Conservation (phyloP, 768 basidiomycete genomes). For the Agrocybe chaxingu region DNA sequence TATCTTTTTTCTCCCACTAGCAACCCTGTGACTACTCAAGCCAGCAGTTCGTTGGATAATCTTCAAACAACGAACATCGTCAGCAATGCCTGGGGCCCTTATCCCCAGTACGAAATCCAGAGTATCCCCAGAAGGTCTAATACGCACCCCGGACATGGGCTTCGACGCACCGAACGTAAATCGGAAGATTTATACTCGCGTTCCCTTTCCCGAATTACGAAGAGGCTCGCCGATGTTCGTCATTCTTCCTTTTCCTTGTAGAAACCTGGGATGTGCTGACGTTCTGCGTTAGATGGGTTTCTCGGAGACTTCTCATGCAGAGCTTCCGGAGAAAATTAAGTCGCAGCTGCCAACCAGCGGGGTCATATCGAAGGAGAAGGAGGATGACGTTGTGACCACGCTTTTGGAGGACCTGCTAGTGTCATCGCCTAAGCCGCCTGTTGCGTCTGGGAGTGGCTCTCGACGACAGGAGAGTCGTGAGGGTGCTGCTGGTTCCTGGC, state of each 20-base stretch:
- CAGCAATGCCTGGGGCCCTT: constrained; percentile 58
- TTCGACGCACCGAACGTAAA: constrained; percentile 23
- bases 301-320: constrained; percentile 52
- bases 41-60: neutral
- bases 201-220: constrained; percentile 48
- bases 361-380: constrained; percentile 46
- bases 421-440: constrained; percentile 29
- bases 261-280: constrained; percentile 5
- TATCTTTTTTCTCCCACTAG: too few relatives aligned
- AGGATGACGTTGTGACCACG: constrained; percentile 65
- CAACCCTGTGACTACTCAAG: neutral
- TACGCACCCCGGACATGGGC: constrained; percentile 35
- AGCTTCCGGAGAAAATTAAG: constrained; percentile 46
- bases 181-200: constrained; percentile 35
- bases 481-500: constrained; percentile 46
- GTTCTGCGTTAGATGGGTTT: constrained; percentile 65
- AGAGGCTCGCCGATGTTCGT: constrained; percentile 63
- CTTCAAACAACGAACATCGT: constrained; percentile 34
- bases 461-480: constrained; percentile 15
- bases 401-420: constrained; percentile 58
- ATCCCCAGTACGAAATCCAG: constrained; percentile 62
- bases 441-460: constrained; percentile 33
- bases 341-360: constrained; percentile 42
- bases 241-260: neutral
- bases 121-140: constrained; percentile 50